phyloP scores from a whole-genome alignment of 2,329 filamentous ascomycete genomes.

The Polychaeton citri region DNA sequence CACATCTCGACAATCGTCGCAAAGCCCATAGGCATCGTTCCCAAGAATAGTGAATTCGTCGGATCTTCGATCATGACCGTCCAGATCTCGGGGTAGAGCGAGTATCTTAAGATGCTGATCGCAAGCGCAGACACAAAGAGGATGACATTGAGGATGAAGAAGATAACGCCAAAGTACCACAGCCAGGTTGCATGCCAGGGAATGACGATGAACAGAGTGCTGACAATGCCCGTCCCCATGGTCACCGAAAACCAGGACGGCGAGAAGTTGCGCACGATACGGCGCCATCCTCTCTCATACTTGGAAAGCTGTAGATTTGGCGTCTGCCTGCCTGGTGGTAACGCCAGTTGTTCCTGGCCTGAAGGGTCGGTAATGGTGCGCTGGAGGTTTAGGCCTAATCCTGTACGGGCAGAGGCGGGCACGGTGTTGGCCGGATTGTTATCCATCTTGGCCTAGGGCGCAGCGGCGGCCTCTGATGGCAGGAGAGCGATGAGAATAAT shows the following conservation, averaged over 20 bases:
- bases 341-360: background rate
- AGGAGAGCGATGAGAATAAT: too few species aligned
- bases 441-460: background rate
- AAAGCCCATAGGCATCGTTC: constrained; percentile 20
- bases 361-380: background rate
- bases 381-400: background rate
- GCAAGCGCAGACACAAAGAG: constrained; percentile 40
- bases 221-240: constrained; percentile 53
- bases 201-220: constrained; percentile 48
- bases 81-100: constrained; percentile 54
- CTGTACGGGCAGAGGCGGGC: background rate
- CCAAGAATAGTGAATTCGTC: constrained; percentile 54
- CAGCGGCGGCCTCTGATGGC: too few species aligned
- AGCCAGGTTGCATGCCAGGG: constrained; percentile 48
- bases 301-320: background rate
- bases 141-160: constrained; percentile 48
- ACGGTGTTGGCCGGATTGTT: background rate
- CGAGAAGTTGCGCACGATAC: background rate
- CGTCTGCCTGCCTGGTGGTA: background rate
- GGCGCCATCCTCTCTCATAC: background rate
- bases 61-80: constrained; percentile 52
- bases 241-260: background rate
- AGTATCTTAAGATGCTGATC: constrained; percentile 48
- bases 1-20: constrained; percentile 18
- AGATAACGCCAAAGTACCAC: constrained; percentile 45